Percentiles rank a stretch among this genome's conserved stretches.
These are phyloP conservation scores for Phaeomoniella chlamydospora DNA, from an alignment of 2,329 filamentous ascomycete genomes.

Conservation along the genomic window DNA sequence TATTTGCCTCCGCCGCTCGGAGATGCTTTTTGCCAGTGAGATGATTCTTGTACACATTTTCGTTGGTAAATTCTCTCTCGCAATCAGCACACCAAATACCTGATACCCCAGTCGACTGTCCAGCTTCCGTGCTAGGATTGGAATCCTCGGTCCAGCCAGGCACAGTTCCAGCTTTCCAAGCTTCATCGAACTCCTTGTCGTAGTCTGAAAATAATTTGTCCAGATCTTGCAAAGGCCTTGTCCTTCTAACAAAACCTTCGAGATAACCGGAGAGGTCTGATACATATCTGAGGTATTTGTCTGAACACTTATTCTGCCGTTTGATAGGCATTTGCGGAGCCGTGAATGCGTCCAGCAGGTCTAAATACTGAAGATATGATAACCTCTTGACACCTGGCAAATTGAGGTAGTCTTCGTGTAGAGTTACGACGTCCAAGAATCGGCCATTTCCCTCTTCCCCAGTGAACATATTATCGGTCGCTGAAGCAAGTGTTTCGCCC, in stretches of 20 bases:
- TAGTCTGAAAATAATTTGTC: conserved; percentile 63
- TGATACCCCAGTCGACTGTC: conserved; percentile 35
- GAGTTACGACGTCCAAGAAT: conserved; percentile 74
- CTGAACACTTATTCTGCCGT: conserved; percentile 72
- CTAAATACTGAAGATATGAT: conserved; percentile 84
- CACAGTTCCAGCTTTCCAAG: conserved; percentile 69
- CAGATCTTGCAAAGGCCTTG: conserved; percentile 71
- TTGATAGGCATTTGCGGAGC: conserved; percentile 61
- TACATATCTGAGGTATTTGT: conserved; percentile 84
- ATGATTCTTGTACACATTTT: conserved; percentile 86
- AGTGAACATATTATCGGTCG: conserved; percentile 84
- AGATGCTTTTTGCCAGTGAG: conserved; percentile 85
- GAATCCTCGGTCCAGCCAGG: conserved; percentile 60
- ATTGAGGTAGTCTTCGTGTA: conserved; percentile 83
- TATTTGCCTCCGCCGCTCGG: conserved; percentile 57
- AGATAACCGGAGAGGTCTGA: conserved; percentile 68
- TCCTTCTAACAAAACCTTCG: conserved; percentile 74
- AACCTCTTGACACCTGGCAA: conserved; percentile 72
- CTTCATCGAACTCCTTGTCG: conserved; percentile 68
- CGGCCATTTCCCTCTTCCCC: conserved; percentile 89
- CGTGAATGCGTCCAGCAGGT: conserved; percentile 76
- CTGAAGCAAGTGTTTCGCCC: conserved; percentile 46
- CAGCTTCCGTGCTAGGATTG: conserved; percentile 17
- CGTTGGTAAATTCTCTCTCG: conserved; percentile 87
- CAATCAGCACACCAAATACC: conserved; percentile 84